Percentiles rank a stretch among this genome's conserved stretches.
Conservation (phyloP, 2,329 filamentous ascomycete species). For the Immersiporthe knoxdaviesiana region DNA sequence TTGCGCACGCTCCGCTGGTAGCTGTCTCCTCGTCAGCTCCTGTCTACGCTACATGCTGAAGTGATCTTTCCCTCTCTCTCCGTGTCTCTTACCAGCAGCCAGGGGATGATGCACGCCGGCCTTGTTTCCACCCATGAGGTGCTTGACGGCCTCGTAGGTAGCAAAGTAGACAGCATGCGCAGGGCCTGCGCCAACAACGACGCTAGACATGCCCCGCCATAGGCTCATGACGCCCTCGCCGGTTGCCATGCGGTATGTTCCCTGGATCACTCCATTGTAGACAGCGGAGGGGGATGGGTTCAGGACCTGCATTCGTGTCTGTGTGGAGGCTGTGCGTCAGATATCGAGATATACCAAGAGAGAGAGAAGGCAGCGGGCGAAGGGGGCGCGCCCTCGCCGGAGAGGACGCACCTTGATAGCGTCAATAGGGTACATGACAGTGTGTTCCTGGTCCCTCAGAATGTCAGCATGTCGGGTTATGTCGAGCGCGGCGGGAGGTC, state of each 20-base stretch:
- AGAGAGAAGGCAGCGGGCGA: constrained; percentile 25
- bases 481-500: constrained; percentile 19
- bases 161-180: constrained; percentile 98
- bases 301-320: constrained; percentile 98
- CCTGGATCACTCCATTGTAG: constrained; percentile 89
- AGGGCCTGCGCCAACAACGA: constrained; percentile 95
- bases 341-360: neutral
- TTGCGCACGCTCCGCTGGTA: constrained; percentile 90
- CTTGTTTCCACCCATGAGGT: constrained; percentile 90
- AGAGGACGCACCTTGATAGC: constrained; percentile 78
- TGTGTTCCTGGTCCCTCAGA: constrained; percentile 74
- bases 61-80: neutral
- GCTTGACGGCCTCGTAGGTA: constrained; percentile 96
- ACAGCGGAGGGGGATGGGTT: constrained; percentile 79
- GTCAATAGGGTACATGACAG: constrained; percentile 98
- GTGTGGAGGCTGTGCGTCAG: constrained; percentile 28
- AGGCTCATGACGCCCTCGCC: constrained; percentile 88
- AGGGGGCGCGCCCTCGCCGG: constrained; percentile 25
- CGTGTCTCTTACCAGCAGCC: constrained; percentile 73
- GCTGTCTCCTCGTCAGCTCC: constrained; percentile 53
- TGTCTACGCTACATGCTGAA: neutral
- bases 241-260: constrained; percentile 87
- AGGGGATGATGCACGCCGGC: constrained; percentile 87
- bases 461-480: constrained; percentile 28
- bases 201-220: constrained; percentile 96